Evolutionary conservation across 208 protist species (phyloP).

Genomic region (Trypanosoma brucei): DNA sequence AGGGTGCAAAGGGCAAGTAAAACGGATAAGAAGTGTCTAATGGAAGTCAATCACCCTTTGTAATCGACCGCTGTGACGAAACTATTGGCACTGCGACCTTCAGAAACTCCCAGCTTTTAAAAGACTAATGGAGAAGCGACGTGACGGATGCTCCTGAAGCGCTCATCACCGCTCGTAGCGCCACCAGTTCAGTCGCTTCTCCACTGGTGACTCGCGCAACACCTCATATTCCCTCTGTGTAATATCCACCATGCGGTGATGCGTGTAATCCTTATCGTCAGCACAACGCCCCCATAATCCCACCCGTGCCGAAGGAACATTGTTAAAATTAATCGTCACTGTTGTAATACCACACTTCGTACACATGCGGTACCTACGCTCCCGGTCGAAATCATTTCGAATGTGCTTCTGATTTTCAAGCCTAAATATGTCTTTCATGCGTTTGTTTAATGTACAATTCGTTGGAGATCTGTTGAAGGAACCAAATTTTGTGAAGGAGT

Average conservation of each 20-base stretch:
- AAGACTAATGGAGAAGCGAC: neutral
- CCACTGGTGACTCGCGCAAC: slow-evolving; percentile 61
- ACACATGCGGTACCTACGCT: slow-evolving; percentile 82
- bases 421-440: slow-evolving; percentile 75
- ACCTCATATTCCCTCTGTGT: slow-evolving; percentile 72
- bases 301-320: slow-evolving; percentile 74
- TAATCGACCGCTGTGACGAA: too few relatives aligned
- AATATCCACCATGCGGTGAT: slow-evolving; percentile 70
- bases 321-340: slow-evolving; percentile 83
- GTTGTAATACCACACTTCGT: slow-evolving; percentile 79
- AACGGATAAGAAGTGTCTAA: too few relatives aligned
- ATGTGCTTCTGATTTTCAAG: slow-evolving; percentile 85
- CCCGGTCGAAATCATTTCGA: slow-evolving; percentile 50
- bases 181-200: slow-evolving; percentile 82
- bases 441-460: slow-evolving; percentile 33
- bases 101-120: neutral
- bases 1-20: too few relatives aligned
- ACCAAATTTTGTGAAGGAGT: slow-evolving; percentile 86
- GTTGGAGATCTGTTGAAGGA: slow-evolving; percentile 34
- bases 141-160: neutral
- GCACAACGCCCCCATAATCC: slow-evolving; percentile 82
- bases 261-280: slow-evolving; percentile 82
- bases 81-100: too few relatives aligned
- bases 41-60: too few relatives aligned
- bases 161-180: slow-evolving; percentile 38